Conservation (phyloP, 2,329 filamentous ascomycete genomes). For the Clarireedia homoeocarpa region DNA sequence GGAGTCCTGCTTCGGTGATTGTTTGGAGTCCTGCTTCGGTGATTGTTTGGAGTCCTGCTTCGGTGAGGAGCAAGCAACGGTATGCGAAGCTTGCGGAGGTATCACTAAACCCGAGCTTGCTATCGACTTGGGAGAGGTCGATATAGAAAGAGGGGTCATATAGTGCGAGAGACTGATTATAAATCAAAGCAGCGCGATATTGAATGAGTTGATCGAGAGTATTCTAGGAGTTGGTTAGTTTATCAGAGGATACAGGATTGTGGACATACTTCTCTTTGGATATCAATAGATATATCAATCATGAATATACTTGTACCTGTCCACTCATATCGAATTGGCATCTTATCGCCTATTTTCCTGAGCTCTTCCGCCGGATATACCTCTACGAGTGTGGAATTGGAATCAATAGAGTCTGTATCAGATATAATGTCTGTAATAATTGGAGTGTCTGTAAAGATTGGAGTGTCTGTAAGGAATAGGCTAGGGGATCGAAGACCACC, state of each 20-base stretch:
- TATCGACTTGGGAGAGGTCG: slow-evolving; percentile 11
- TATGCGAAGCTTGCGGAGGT: slow-evolving; percentile 15
- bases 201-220: slow-evolving; percentile 10
- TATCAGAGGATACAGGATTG: background rate
- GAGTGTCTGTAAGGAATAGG: too few relatives aligned
- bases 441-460: too few relatives aligned
- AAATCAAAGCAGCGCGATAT: slow-evolving; percentile 9
- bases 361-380: background rate
- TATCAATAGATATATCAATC: background rate
- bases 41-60: slow-evolving; percentile 12
- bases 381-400: too few relatives aligned
- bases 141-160: slow-evolving; percentile 19
- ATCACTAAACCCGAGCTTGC: slow-evolving; percentile 21
- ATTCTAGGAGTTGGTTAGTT: slow-evolving; percentile 8
- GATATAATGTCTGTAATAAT: too few relatives aligned
- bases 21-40: too few relatives aligned
- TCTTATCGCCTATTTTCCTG: background rate
- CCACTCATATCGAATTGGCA: slow-evolving; percentile 16
- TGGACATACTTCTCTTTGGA: slow-evolving; percentile 13
- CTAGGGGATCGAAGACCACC: background rate
- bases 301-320: slow-evolving; percentile 18
- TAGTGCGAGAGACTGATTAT: slow-evolving; percentile 6
- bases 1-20: slow-evolving; percentile 17
- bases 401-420: too few relatives aligned
- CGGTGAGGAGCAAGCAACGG: slow-evolving; percentile 17